Conservation (phyloP, 495 filamentous ascomycete genomes). For the Lophium mytilinum region DNA sequence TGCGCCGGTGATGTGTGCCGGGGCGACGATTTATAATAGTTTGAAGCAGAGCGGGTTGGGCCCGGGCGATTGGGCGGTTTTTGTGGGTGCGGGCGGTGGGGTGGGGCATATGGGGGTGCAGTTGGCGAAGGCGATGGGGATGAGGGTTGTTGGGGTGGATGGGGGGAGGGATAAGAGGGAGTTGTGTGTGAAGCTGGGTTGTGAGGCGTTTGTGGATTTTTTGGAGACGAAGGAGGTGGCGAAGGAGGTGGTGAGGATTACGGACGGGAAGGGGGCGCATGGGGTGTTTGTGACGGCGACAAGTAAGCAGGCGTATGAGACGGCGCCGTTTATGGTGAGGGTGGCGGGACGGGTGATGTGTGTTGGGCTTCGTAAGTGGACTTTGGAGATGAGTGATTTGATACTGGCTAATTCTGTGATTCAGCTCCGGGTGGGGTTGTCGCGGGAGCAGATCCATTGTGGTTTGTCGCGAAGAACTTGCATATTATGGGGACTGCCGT, state of each 20-base stretch:
- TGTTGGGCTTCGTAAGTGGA: slow-evolving; percentile 27
- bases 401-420: slow-evolving; percentile 8
- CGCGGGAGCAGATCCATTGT: slow-evolving; percentile 37
- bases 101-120: slow-evolving; percentile 35
- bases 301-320: slow-evolving; percentile 36
- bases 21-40: slow-evolving; percentile 34
- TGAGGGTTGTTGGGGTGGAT: slow-evolving; percentile 47
- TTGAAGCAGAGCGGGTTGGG: slow-evolving; percentile 33
- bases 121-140: slow-evolving; percentile 43
- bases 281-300: slow-evolving; percentile 46
- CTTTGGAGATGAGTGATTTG: background rate
- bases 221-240: slow-evolving; percentile 32
- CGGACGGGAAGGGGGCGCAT: slow-evolving; percentile 42
- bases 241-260: slow-evolving; percentile 35
- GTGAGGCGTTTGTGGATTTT: slow-evolving; percentile 47
- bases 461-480: slow-evolving; percentile 39
- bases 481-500: slow-evolving; percentile 41
- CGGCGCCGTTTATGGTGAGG: slow-evolving; percentile 30
- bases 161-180: slow-evolving; percentile 37
- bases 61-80: slow-evolving; percentile 36
- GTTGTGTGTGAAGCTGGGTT: slow-evolving; percentile 40
- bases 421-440: slow-evolving; percentile 6
- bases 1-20: slow-evolving; percentile 39
- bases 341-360: slow-evolving; percentile 43
- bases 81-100: slow-evolving; percentile 36